Evolutionary conservation across 2,329 filamentous ascomycete genomes (phyloP).

Genomic region (Alternaria arbusti): DNA sequence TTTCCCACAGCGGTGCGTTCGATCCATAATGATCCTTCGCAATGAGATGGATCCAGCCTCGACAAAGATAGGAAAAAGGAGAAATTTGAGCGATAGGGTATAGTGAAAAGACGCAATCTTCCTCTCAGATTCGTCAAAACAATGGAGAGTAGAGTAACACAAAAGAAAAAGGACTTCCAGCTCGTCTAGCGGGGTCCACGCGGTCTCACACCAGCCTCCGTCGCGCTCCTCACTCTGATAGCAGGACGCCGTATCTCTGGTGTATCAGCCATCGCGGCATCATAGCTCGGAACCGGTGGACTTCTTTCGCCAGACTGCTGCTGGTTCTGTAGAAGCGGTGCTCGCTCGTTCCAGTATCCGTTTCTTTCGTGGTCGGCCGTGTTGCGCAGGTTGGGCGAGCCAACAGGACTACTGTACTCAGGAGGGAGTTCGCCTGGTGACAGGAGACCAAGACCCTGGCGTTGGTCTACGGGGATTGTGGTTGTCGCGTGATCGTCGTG

Average conservation of each 20-base stretch:
- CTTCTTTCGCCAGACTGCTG: slow-evolving; percentile 23
- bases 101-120: slow-evolving; percentile 1
- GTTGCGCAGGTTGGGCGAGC: slow-evolving; percentile 57
- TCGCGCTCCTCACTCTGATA: slow-evolving; percentile 34
- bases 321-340: slow-evolving; percentile 49
- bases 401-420: slow-evolving; percentile 55
- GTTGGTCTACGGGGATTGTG: slow-evolving; percentile 11
- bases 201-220: slow-evolving; percentile 25
- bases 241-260: slow-evolving; percentile 29
- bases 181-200: slow-evolving; percentile 21
- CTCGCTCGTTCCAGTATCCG: slow-evolving; percentile 57
- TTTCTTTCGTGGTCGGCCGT: slow-evolving; percentile 55
- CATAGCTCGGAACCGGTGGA: slow-evolving; percentile 84
- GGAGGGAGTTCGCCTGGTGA: slow-evolving; percentile 54
- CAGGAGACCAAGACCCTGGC: slow-evolving; percentile 44
- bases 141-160: slow-evolving; percentile 9
- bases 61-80: neutral
- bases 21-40: neutral
- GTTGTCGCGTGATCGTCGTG: slow-evolving; percentile 32
- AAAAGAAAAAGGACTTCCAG: slow-evolving; percentile 11
- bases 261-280: slow-evolving; percentile 77
- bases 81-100: slow-evolving; percentile 6
- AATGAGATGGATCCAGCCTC: neutral
- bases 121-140: neutral
- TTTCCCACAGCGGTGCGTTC: neutral